Evolutionary conservation across 1,284 basidiomycete species (phyloP).

Genomic region (Apiotrichum sp.): DNA sequence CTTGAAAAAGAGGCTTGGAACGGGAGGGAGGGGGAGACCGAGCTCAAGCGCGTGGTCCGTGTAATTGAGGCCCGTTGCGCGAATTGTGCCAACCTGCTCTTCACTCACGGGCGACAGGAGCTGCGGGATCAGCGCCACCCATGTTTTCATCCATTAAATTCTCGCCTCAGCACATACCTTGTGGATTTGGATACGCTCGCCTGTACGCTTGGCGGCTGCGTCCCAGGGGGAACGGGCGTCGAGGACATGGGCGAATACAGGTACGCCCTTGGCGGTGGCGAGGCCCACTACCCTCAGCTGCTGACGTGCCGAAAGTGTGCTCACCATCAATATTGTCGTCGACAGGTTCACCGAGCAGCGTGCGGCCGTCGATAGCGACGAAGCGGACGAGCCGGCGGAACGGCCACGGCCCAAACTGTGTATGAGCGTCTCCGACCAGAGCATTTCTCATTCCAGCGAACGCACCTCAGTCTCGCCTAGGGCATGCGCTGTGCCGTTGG

Average conservation of each 20-base stretch:
- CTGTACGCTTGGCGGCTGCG: constrained; percentile 1
- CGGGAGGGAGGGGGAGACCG: constrained; percentile 45
- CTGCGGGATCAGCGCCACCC: not conserved
- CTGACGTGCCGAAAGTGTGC: not conserved
- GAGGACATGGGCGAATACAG: constrained; percentile 23
- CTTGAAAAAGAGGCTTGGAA: constrained; percentile 74
- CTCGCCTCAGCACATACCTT: not conserved
- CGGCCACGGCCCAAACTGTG: constrained; percentile 3
- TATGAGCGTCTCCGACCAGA: too few species aligned
- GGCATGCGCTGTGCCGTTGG: too few species aligned
- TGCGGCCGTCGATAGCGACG: constrained; percentile 17
- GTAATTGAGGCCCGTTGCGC: constrained; percentile 34
- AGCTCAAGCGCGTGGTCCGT: constrained; percentile 25
- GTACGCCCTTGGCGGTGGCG: constrained; percentile 21
- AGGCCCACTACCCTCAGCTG: constrained; percentile 30
- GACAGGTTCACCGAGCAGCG: constrained; percentile 27
- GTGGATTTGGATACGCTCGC: constrained; percentile 3
- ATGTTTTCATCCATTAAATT: not conserved
- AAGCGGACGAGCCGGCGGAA: constrained; percentile 33
- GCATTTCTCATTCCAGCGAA: too few species aligned
- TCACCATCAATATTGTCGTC: constrained; percentile 31
- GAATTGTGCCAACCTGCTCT: constrained; percentile 27
- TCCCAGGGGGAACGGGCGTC: constrained; percentile 21
- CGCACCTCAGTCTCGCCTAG: too few species aligned
- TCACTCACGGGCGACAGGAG: constrained; percentile 37